Base-by-base conservation (phyloP, 179 eudicot genomes). In the Monotropa hypopitys region DNA sequence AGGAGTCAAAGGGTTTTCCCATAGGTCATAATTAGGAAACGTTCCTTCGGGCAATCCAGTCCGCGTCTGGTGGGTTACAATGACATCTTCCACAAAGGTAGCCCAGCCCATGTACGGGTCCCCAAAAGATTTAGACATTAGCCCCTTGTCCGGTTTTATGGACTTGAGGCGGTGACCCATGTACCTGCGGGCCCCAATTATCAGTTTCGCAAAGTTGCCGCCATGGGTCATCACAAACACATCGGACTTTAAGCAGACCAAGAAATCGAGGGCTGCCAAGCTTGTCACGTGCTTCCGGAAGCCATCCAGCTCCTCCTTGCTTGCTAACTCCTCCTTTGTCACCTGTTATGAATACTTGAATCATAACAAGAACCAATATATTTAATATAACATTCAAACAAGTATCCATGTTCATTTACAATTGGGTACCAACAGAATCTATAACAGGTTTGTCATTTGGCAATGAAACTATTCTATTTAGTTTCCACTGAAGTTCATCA, bases 31-130 rank as follows among this genome's bases (percentile, higher is more conserved):
- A 72, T 93, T 93, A 47, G 99, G 99, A 83, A 95, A 95, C 20
- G 99, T 95, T 80, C 88, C 98, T 83, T 95, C 99, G 0, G 99
- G 99, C 51, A 95, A 88, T 21, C 97, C 99, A 4, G 94, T 93
- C 67, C 99, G 87, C 16, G 99, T 95, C 86, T 95, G 97, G 81
- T 95, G 99, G 53, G 98, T 93, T 61, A 90, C 86, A 32, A 91
- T 84, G 38, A 93, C 99, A 77, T 95, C 98, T 81, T 95, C 99
- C 20, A 93, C 95, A 70, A 95, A 95, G 73, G 92, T 85, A n/a
- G 99, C 99, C 99, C 98, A 95, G 0, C 98, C 99, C 96, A 95
- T 89, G 85, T 95, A 95, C 3, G 99, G 98, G 85, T 95, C 98
- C 57, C 99, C 99, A 50, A 95, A 90, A 13, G 99, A 95, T 78